Conservation (phyloP, 305 asterid genomes). For the Solanum hybrid region DNA sequence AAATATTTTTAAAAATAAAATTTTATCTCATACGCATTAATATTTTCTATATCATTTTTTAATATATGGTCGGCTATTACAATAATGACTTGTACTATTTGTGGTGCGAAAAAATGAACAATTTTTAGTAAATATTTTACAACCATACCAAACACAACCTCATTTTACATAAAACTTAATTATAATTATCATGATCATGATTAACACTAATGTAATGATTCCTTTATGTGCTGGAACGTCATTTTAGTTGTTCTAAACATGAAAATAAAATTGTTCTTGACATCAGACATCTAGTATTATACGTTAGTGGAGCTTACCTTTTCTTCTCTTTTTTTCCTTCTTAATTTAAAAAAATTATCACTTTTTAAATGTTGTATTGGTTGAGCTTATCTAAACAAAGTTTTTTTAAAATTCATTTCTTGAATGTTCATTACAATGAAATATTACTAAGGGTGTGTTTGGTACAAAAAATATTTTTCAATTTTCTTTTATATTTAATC, state of each 20-base stretch:
- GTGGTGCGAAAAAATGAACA: neutral
- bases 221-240: neutral
- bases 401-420: neutral
- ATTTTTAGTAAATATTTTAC: neutral
- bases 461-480: neutral
- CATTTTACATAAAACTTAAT: neutral
- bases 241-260: neutral
- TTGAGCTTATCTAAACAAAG: neutral
- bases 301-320: slow-evolving; percentile 6
- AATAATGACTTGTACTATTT: neutral
- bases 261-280: neutral
- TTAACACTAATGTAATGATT: neutral
- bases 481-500: neutral
- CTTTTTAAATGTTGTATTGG: neutral
- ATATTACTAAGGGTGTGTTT: neutral
- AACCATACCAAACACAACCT: neutral
- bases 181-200: neutral
- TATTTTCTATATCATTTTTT: neutral
- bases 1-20: neutral
- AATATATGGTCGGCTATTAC: neutral
- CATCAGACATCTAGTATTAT: neutral
- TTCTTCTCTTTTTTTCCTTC: neutral
- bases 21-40: neutral
- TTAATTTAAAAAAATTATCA: neutral
- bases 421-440: neutral